These are phyloP conservation scores for Licmophora abbreviata DNA, from an alignment of 108 stramenopile genomes.

Conservation along the genomic window DNA sequence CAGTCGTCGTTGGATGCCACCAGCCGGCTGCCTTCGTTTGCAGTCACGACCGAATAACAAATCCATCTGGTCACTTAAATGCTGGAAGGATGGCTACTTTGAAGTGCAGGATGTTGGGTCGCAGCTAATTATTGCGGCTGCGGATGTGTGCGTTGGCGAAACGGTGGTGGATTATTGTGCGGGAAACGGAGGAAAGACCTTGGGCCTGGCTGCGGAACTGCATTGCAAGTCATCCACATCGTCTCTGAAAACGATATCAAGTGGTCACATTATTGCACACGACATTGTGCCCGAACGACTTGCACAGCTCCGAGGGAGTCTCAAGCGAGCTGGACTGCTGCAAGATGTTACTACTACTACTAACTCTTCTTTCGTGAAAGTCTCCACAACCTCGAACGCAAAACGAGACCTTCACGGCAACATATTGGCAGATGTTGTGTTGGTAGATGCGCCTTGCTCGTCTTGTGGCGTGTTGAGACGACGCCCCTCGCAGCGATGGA, in stretches of 20 bases:
- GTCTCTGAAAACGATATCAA: not conserved
- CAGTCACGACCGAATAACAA: conserved; percentile 6
- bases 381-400: not conserved
- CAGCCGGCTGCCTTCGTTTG: conserved; percentile 3
- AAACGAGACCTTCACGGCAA: conserved; percentile 1
- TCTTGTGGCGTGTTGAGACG: conserved; percentile 33
- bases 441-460: conserved; percentile 47
- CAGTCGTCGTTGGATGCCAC: not conserved
- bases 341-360: too few species aligned
- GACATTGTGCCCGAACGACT: conserved; percentile 33
- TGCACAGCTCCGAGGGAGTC: conserved; percentile 35
- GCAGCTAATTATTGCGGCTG: conserved; percentile 32
- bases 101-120: conserved; percentile 53
- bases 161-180: conserved; percentile 39
- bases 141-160: conserved; percentile 18
- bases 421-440: conserved; percentile 26
- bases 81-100: conserved; percentile 43
- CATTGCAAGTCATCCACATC: too few species aligned
- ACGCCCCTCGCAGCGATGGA: conserved; percentile 37
- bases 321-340: conserved; percentile 27
- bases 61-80: conserved; percentile 39
- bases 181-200: conserved; percentile 48
- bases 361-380: too few species aligned
- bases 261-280: conserved; percentile 28
- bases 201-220: conserved; percentile 27